Base-by-base conservation (phyloP, 1,139 yeast species). In the Nadsonia starkeyi-henricii region DNA sequence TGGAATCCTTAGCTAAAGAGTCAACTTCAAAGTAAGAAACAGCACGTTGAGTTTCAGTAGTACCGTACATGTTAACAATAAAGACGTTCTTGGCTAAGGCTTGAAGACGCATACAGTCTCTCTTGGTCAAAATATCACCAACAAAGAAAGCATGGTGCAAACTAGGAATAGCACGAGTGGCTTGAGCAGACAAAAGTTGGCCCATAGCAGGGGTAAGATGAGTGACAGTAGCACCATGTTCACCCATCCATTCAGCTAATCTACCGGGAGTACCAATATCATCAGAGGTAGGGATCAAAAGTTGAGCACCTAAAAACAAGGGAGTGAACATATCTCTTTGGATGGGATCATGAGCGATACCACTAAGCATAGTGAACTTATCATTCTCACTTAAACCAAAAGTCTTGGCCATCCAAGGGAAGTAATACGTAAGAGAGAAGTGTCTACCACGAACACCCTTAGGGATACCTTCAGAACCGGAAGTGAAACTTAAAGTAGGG, bases 121-220 rank as follows among this genome's bases (percentile, higher is more conserved):
- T 81, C 69, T 91, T 91, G 55, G 99, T 93, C 55, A 93, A 72
- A 55, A 93, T 85, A 66, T 93, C 99, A 59, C 98, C 99, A 26
- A 93, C 99, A 61, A 93, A 93, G 72, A 93, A 93, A 1, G 98
- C 98, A 63, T 89, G 96, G 60, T 86, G 96, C 54, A 93, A 74
- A 7, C 79, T 63, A 21, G 95, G 91, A 62, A 93, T 84, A 51
- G 84, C 81, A 4, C 94, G 81, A n/a, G 84, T 73, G 21, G 98
- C 98, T 67, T 91, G 96, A 1, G 98, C 96, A 55, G 95, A 83
- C 59, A 93, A 73, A 53, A 91, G 72, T 67, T 91, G 99, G 53
- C 99, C 99, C 98, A 93, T 91, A 2, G 98, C 98, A 7, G 99
- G 99, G 0, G 99, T 91, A 66, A 91, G 74, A 65, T 91, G 99